phyloP scores from a whole-genome alignment of 2,329 filamentous ascomycete species.

The Fusarium foetens region DNA sequence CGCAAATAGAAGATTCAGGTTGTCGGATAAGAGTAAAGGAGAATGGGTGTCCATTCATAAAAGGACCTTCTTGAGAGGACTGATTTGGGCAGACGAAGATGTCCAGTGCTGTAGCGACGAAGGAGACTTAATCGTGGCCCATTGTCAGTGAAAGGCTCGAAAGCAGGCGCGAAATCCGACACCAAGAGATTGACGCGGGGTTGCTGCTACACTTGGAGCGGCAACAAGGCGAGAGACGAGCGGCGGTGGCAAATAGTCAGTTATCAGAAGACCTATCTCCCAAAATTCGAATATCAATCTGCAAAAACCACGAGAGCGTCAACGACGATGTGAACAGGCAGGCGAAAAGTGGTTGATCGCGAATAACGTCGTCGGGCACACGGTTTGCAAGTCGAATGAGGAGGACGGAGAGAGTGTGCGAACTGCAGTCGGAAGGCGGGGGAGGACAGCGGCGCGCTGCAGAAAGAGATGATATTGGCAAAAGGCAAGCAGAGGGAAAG shows the following conservation, averaged over 20 bases:
- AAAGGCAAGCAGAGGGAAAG: conserved; percentile 4
- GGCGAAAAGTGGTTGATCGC: conserved; percentile 21
- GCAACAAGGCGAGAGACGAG: conserved; percentile 19
- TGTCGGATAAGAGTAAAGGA: conserved; percentile 34
- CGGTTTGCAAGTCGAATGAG: conserved; percentile 17
- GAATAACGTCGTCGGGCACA: conserved; percentile 18
- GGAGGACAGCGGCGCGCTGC: conserved; percentile 39
- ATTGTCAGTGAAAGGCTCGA: conserved; percentile 47
- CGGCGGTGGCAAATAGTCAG: conserved; percentile 37
- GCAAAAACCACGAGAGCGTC: conserved; percentile 19
- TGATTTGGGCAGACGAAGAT: conserved; percentile 26
- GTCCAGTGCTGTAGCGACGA: conserved; percentile 39
- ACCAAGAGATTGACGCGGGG: conserved; percentile 43
- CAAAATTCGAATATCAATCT: conserved; percentile 22
- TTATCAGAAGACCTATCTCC: conserved; percentile 25
- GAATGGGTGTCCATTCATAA: conserved; percentile 44
- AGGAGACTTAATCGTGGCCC: conserved; percentile 48
- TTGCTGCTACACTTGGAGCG: conserved; percentile 35
- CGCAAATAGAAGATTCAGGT: conserved; percentile 46
- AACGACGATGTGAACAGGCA: conserved; percentile 7
- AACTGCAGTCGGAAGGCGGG: conserved; percentile 40
- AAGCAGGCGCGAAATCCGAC: conserved; percentile 41
- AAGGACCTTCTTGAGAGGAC: conserved; percentile 21
- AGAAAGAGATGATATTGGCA: conserved; percentile 25
- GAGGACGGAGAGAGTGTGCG: conserved; percentile 16